Base-by-base conservation (phyloP, 2,329 filamentous ascomycete genomes). In the Chaetomium sp. region DNA sequence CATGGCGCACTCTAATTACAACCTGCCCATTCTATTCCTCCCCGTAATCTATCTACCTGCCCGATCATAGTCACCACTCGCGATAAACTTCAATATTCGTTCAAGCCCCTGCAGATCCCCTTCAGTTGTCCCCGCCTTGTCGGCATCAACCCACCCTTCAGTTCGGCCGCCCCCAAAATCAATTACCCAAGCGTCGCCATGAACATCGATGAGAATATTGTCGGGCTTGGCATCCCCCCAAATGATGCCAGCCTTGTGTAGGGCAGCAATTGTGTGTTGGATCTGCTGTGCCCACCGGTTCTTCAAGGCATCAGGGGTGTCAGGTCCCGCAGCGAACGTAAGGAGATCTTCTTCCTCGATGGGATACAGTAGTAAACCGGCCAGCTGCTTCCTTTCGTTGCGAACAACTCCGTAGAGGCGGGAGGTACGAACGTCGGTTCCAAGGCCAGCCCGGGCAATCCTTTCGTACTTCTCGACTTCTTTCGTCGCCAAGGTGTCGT, bases 81-180 rank as follows among this genome's bases (percentile, higher is more conserved):
- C 37, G 27, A 55, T 55, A 12, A 52, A 52, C 34, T 33, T n/a
- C 37, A 48, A 5, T 7, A 55, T 55, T 11, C 49, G 32, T 14
- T 38, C 49, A 32, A 55, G 43, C 8, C 6, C 49, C 14, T 52
- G 48, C 43, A 42, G 11, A 38, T 52, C 54, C 38, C 54, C 49
- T 5, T 44, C 38, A 33, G 49, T 45, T 10, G 43, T 52, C 12
- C 38, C 54, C 44, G 11, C 44, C 54, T 44, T 49, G 5, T 6
- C 44, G 8, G 44, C 14, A 45, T 52, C 54, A 34, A 69, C 63
- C 65, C 66, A 69, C 12, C 67, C 67, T n/a, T 53, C 45, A 0
- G 66, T 69, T 33, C 66, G 67, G 34, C 65, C 59, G 14, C 66
- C 67, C 2, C 64, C 67, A 56, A 71, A 70, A 49, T 70, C 66